These are phyloP conservation scores for Penicillium crystallinum DNA, from an alignment of 495 filamentous ascomycete genomes.

Conservation along the genomic window DNA sequence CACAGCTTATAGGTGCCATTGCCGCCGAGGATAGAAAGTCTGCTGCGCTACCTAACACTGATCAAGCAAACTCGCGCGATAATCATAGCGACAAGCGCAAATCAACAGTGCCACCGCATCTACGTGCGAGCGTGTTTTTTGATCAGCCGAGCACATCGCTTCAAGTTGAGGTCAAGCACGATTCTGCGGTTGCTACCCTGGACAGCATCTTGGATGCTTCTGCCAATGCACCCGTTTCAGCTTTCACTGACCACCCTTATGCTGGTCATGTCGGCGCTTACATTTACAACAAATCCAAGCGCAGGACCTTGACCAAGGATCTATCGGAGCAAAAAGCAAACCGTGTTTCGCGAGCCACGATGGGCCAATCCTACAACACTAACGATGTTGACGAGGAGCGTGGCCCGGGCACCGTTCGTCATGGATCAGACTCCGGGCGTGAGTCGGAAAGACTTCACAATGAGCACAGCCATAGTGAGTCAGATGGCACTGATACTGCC, in stretches of 20 bases:
- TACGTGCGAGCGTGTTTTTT: conserved; percentile 88
- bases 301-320: conserved; percentile 22
- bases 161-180: conserved; percentile 65
- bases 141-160: conserved; percentile 59
- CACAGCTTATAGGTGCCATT: conserved; percentile 53
- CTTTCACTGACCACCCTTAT: conserved; percentile 90
- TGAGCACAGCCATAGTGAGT: conserved; percentile 14
- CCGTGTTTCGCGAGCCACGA: conserved; percentile 17
- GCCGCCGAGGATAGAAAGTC: conserved; percentile 45
- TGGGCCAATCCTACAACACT: conserved; percentile 19
- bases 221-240: conserved; percentile 81
- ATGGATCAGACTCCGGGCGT: conserved; percentile 13
- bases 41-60: conserved; percentile 27
- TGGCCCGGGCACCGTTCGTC: neutral
- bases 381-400: conserved; percentile 4
- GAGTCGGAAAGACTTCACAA: conserved; percentile 15
- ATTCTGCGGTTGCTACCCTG: conserved; percentile 81
- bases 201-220: conserved; percentile 96
- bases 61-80: conserved; percentile 14
- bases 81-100: conserved; percentile 25
- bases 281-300: conserved; percentile 51
- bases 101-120: conserved; percentile 69
- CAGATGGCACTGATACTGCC: conserved; percentile 18
- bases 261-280: conserved; percentile 65
- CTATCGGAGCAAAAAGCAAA: conserved; percentile 17